Percentiles rank a stretch among this genome's conserved stretches.
These are phyloP conservation scores for Nemania serpens DNA, from an alignment of 2,329 filamentous ascomycete genomes.

Conservation along the genomic window DNA sequence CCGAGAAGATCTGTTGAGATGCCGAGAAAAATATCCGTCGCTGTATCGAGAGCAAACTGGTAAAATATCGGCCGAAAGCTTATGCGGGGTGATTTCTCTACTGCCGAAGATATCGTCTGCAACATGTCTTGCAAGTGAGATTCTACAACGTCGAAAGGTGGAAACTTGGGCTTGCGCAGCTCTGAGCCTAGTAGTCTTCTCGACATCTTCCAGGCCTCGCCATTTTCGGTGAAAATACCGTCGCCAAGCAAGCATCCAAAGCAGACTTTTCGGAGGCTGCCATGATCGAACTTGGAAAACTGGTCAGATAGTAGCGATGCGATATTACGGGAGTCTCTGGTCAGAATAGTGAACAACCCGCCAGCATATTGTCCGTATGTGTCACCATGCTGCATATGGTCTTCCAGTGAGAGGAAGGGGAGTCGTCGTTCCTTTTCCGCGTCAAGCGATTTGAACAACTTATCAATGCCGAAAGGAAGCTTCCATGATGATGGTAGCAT, in stretches of 20 bases:
- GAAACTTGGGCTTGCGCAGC: conserved; percentile 1
- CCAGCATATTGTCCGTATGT: conserved; percentile 14
- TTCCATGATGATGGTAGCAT: conserved; percentile 7
- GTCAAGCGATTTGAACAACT: background rate
- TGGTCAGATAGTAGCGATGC: conserved; percentile 1
- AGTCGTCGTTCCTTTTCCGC: conserved; percentile 5
- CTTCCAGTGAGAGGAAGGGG: conserved; percentile 9
- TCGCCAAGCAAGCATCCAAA: conserved; percentile 4
- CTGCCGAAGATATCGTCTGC: background rate
- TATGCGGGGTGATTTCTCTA: background rate
- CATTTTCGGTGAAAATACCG: conserved; percentile 9
- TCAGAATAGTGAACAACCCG: conserved; percentile 13
- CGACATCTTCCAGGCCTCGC: background rate
- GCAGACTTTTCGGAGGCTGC: conserved; percentile 1
- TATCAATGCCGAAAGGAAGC: conserved; percentile 12
- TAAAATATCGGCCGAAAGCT: background rate
- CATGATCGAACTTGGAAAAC: conserved; percentile 5
- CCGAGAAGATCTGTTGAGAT: conserved; percentile 1
- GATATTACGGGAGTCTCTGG: conserved; percentile 9
- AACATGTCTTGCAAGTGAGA: conserved; percentile 5
- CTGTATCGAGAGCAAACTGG: background rate
- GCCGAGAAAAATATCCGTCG: conserved; percentile 3
- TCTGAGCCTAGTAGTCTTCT: background rate
- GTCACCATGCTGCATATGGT: conserved; percentile 9
- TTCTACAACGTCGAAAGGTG: background rate